Percentiles rank a stretch among this genome's conserved stretches.
These are phyloP conservation scores for Fusarium xylarioides DNA, from an alignment of 2,329 filamentous ascomycete genomes.

Conservation along the genomic window DNA sequence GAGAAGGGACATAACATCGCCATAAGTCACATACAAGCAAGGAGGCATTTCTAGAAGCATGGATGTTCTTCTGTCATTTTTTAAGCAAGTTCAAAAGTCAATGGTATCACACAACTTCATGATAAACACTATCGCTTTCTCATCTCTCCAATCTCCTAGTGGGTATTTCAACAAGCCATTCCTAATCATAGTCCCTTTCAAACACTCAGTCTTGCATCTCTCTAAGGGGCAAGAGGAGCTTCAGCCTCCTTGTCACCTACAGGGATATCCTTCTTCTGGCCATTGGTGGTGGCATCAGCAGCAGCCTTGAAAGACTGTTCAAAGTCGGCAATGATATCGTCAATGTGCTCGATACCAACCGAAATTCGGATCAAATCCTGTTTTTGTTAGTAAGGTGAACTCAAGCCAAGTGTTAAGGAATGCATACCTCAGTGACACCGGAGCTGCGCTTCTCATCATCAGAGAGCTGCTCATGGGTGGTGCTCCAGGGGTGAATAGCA, in stretches of 20 bases:
- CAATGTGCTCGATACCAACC: constrained; percentile 94
- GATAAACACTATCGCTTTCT: neutral
- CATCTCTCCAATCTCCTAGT: constrained; percentile 8
- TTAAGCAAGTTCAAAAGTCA: neutral
- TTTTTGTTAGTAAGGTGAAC: neutral
- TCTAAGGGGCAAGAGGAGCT: constrained; percentile 43
- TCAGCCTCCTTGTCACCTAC: constrained; percentile 49
- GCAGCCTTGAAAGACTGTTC: constrained; percentile 83
- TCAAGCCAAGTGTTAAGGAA: no score
- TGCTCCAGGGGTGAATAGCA: constrained; percentile 94
- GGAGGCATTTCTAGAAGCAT: neutral
- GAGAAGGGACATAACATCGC: neutral
- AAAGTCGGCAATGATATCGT: constrained; percentile 96
- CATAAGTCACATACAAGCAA: neutral
- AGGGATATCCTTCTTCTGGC: constrained; percentile 38
- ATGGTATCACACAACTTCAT: neutral
- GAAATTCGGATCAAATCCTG: constrained; percentile 93
- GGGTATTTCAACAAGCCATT: constrained; percentile 28
- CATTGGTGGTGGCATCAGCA: constrained; percentile 53
- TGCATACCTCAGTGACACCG: constrained; percentile 77
- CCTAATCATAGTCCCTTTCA: neutral
- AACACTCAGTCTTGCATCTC: neutral
- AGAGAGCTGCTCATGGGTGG: constrained; percentile 90
- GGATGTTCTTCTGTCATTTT: neutral
- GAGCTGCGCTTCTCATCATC: constrained; percentile 83